Evolutionary conservation across 768 basidiomycete species (phyloP).

Genomic region (Phylloporus sp.): DNA sequence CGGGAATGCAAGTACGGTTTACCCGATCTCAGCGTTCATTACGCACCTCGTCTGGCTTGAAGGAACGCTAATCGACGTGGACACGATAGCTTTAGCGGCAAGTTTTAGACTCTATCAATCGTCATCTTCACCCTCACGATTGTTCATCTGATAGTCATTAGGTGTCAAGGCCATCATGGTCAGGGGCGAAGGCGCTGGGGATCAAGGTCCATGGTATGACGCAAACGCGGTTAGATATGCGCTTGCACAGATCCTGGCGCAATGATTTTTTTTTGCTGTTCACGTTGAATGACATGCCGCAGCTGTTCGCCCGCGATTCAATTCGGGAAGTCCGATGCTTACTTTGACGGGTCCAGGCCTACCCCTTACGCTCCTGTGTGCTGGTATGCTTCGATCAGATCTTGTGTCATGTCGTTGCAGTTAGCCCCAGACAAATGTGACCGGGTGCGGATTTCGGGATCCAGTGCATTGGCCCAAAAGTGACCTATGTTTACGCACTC

Average conservation of each 20-base stretch:
- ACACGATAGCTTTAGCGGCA: constrained; percentile 58
- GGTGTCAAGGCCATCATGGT: constrained; percentile 59
- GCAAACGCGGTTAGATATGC: constrained; percentile 41
- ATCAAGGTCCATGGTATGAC: constrained; percentile 38
- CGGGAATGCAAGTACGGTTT: constrained; percentile 55
- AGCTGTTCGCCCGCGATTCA: constrained; percentile 5
- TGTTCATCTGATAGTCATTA: constrained; percentile 36
- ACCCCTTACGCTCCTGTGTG: background rate
- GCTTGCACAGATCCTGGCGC: constrained; percentile 31
- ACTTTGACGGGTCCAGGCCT: no score
- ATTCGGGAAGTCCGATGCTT: background rate
- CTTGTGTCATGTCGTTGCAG: background rate
- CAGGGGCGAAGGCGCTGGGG: constrained; percentile 25
- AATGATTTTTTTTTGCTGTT: background rate
- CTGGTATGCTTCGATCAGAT: background rate
- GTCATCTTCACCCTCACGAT: constrained; percentile 1
- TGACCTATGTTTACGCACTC: no score
- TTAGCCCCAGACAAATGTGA: background rate
- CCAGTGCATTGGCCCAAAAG: background rate
- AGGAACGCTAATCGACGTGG: constrained; percentile 56
- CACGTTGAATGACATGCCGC: background rate
- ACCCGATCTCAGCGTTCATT: constrained; percentile 75
- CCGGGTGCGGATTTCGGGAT: background rate
- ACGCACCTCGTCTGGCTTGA: constrained; percentile 80
- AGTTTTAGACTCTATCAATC: constrained; percentile 20